These are phyloP conservation scores for Cadophora gregata DNA, from an alignment of 2,329 filamentous ascomycete species.

Conservation along the genomic window DNA sequence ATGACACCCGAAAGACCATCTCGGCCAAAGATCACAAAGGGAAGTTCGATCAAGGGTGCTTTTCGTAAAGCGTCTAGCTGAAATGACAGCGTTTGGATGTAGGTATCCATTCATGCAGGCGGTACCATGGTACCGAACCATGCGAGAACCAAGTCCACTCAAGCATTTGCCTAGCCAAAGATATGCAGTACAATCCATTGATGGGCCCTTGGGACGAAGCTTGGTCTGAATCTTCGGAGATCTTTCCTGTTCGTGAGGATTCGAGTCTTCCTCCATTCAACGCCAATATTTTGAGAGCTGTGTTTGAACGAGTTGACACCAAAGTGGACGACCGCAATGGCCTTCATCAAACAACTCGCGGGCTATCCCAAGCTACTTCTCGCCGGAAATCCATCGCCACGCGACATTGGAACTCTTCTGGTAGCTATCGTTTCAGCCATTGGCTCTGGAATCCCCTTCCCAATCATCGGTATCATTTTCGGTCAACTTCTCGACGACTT, in stretches of 20 bases:
- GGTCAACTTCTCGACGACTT: slow-evolving; percentile 68
- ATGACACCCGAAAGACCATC: neutral
- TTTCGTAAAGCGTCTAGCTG: neutral
- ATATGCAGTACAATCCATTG: neutral
- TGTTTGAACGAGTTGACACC: neutral
- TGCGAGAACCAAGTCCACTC: slow-evolving; percentile 5
- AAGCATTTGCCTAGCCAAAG: slow-evolving; percentile 15
- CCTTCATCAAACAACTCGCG: slow-evolving; percentile 19
- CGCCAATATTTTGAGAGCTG: too few relatives aligned
- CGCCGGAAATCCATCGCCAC: slow-evolving; percentile 25
- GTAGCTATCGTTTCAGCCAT: slow-evolving; percentile 54
- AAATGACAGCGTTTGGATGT: slow-evolving; percentile 1
- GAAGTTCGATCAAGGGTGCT: neutral
- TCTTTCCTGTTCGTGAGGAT: neutral
- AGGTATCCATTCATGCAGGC: neutral
- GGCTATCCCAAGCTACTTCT: slow-evolving; percentile 31
- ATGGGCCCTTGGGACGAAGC: slow-evolving; percentile 1
- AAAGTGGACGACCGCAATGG: slow-evolving; percentile 10
- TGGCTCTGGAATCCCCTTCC: slow-evolving; percentile 65
- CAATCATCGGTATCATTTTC: slow-evolving; percentile 68
- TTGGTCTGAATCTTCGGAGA: neutral
- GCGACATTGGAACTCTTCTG: slow-evolving; percentile 45
- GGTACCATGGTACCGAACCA: slow-evolving; percentile 8
- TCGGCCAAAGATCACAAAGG: slow-evolving; percentile 4
- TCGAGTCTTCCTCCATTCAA: neutral